Evolutionary conservation across 306 rosid genomes (phyloP).

Genomic region (Luffa acutangula): DNA sequence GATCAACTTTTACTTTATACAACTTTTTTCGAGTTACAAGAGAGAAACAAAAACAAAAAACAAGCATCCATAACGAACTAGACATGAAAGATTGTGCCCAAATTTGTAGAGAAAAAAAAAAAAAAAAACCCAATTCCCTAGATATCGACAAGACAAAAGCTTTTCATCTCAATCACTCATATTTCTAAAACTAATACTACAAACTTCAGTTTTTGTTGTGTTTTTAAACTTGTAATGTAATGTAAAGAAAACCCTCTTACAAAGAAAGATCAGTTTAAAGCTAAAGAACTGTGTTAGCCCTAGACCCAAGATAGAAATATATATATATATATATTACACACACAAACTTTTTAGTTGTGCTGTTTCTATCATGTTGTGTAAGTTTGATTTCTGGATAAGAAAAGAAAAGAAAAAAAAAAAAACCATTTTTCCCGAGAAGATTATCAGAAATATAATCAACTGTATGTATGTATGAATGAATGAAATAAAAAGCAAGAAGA

Average conservation of each 20-base stretch:
- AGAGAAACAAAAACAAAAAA: background rate
- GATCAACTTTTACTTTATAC: background rate
- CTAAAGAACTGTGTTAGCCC: background rate
- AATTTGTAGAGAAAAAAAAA: background rate
- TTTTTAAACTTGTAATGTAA: background rate
- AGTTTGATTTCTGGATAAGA: background rate
- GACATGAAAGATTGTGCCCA: conserved; percentile 1
- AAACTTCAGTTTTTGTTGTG: background rate
- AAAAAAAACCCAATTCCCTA: background rate
- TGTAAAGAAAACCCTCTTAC: background rate
- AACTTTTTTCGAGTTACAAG: background rate
- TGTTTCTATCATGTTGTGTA: background rate
- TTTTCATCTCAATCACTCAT: background rate
- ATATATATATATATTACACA: background rate
- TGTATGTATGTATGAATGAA: background rate
- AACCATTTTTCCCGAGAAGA: background rate
- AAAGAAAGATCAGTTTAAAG: background rate
- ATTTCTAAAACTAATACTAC: background rate
- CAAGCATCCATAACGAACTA: background rate
- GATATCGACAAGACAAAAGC: background rate
- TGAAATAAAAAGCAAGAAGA: background rate
- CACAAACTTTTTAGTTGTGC: background rate
- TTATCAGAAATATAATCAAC: background rate
- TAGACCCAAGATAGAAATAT: background rate
- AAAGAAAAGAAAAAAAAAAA: background rate